Evolutionary conservation across 345 rosid genomes (phyloP).

Genomic region (Bretschneidera sinensis): DNA sequence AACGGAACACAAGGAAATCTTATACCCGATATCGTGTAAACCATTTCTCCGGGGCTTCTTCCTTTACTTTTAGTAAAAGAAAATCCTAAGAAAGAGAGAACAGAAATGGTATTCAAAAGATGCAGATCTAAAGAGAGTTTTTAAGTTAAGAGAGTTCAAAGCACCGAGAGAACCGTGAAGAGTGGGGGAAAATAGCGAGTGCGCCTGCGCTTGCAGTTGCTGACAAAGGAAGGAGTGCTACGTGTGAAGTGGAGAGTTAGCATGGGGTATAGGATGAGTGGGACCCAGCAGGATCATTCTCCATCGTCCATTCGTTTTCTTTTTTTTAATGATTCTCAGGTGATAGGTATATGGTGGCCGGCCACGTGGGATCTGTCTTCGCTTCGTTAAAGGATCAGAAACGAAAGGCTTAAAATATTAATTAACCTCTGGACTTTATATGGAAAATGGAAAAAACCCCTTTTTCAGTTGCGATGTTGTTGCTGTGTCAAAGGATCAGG

Average conservation of each 20-base stretch:
- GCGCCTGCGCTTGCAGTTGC: too few species aligned
- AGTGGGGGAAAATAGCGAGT: too few species aligned
- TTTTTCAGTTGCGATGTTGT: too few species aligned
- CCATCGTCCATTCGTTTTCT: conserved; percentile 14
- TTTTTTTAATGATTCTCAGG: not conserved
- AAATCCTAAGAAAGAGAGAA: conserved; percentile 8
- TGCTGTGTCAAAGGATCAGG: too few species aligned
- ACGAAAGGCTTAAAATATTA: not conserved
- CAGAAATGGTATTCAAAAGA: conserved; percentile 3
- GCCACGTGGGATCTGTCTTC: not conserved
- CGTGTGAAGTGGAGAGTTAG: conserved; percentile 43
- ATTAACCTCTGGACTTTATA: too few species aligned
- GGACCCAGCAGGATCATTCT: conserved; percentile 27
- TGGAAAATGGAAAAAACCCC: too few species aligned
- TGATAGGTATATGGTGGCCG: not conserved
- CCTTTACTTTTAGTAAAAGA: not conserved
- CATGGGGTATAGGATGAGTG: conserved; percentile 26
- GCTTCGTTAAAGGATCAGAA: not conserved
- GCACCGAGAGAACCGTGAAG: too few species aligned
- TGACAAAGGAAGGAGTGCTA: conserved; percentile 14
- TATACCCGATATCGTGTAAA: conserved; percentile 48
- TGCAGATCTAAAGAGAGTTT: conserved; percentile 23
- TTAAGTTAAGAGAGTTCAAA: too few species aligned
- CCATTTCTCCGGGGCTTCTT: conserved; percentile 45
- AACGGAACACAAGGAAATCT: conserved; percentile 45